Evolutionary conservation across 129 eudicot species (phyloP).

Genomic region (Tagetes erecta): DNA sequence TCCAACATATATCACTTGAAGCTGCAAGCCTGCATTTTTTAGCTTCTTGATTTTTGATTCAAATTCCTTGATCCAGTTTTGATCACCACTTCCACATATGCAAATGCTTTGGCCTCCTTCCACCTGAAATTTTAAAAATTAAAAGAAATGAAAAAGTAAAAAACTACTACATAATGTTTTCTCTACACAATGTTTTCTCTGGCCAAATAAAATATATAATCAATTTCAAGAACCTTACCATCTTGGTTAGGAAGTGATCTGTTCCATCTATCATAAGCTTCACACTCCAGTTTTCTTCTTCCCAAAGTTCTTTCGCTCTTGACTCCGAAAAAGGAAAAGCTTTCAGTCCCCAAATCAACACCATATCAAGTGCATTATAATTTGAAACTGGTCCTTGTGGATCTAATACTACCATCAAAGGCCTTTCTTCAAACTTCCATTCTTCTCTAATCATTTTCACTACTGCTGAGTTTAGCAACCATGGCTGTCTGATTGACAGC

Average conservation of each 20-base stretch:
- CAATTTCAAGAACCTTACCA: slow-evolving; percentile 45
- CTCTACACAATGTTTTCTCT: too few species aligned
- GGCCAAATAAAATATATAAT: not conserved
- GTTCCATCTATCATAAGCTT: slow-evolving; percentile 48
- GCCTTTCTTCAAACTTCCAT: slow-evolving; percentile 58
- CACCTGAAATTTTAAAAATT: slow-evolving; percentile 43
- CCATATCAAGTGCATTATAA: slow-evolving; percentile 71
- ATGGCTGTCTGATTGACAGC: slow-evolving; percentile 61
- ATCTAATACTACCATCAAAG: slow-evolving; percentile 67
- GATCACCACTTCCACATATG: slow-evolving; percentile 62
- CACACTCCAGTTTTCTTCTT: slow-evolving; percentile 42
- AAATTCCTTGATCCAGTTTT: slow-evolving; percentile 67
- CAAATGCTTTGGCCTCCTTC: slow-evolving; percentile 51
- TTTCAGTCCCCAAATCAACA: slow-evolving; percentile 68
- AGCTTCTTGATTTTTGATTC: slow-evolving; percentile 46
- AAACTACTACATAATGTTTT: too few species aligned
- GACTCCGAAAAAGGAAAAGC: slow-evolving; percentile 72
- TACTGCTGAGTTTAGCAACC: slow-evolving; percentile 57
- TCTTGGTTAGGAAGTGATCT: slow-evolving; percentile 43
- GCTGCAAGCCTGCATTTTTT: slow-evolving; percentile 41
- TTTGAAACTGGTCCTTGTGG: slow-evolving; percentile 47
- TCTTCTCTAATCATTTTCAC: slow-evolving; percentile 46
- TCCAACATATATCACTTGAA: slow-evolving; percentile 67
- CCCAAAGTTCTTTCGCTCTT: slow-evolving; percentile 76
- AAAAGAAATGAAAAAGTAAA: slow-evolving; percentile 16